Evolutionary conservation across 2,329 filamentous ascomycete genomes (phyloP).

Genomic region (Teratosphaeriaceae sp.): DNA sequence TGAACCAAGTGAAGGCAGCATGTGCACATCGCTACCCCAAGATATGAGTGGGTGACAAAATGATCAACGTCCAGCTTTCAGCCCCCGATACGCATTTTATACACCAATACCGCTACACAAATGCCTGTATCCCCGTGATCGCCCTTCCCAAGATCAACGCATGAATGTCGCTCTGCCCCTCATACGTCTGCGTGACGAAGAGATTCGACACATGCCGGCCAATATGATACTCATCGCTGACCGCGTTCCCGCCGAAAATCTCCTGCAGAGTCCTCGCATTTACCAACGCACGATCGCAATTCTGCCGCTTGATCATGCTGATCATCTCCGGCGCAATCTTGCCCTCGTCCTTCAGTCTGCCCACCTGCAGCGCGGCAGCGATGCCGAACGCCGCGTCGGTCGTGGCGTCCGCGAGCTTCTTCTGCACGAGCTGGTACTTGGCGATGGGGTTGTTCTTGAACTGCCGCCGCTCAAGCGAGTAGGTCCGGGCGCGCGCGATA

Average conservation of each 20-base stretch:
- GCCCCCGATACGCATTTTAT: too few species aligned
- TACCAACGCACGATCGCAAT: constrained; percentile 81
- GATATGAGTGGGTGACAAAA: too few species aligned
- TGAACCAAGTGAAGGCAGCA: neutral
- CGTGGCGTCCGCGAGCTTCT: constrained; percentile 88
- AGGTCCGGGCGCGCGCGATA: constrained; percentile 70
- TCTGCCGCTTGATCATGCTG: constrained; percentile 91
- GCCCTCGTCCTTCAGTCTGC: constrained; percentile 85
- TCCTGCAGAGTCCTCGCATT: constrained; percentile 84
- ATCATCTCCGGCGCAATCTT: constrained; percentile 93
- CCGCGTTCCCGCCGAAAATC: constrained; percentile 96
- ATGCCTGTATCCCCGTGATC: constrained; percentile 66
- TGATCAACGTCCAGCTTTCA: too few species aligned
- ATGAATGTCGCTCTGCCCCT: constrained; percentile 97
- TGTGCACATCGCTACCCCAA: too few species aligned
- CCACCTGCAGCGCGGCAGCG: constrained; percentile 85
- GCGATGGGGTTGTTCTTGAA: constrained; percentile 95
- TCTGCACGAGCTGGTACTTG: constrained; percentile 94
- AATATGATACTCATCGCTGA: constrained; percentile 94
- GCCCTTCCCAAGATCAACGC: constrained; percentile 46
- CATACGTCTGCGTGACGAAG: constrained; percentile 96
- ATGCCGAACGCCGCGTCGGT: constrained; percentile 90
- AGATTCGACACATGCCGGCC: constrained; percentile 92
- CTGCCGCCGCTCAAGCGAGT: constrained; percentile 88
- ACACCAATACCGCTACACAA: too few species aligned